Evolutionary conservation across 306 rosid genomes (phyloP).

Genomic region (Cicer arietinum): DNA sequence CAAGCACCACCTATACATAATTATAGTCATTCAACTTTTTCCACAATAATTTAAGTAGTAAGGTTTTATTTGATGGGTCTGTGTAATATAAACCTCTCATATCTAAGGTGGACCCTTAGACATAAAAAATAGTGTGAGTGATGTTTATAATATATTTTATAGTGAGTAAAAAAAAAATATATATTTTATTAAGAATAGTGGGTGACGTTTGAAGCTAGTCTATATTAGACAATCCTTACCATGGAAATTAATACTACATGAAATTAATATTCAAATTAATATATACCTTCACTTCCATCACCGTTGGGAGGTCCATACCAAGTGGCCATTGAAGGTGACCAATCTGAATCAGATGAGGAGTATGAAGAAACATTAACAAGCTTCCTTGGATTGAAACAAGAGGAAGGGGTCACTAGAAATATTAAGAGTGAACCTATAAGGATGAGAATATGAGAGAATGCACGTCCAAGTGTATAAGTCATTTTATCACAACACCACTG

Average conservation of each 20-base stretch:
- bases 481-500: constrained; percentile 30
- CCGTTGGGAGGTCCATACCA: constrained; percentile 71
- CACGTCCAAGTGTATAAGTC: constrained; percentile 36
- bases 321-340: constrained; percentile 63
- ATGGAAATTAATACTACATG: too few relatives aligned
- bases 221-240: too few relatives aligned
- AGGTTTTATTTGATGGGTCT: neutral
- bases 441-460: neutral
- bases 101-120: too few relatives aligned
- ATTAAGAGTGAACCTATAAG: constrained; percentile 29
- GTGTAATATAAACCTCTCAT: too few relatives aligned
- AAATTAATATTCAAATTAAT: neutral
- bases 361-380: constrained; percentile 46
- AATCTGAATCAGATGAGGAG: constrained; percentile 43
- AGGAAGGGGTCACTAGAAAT: constrained; percentile 49
- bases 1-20: constrained; percentile 77
- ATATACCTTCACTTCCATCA: constrained; percentile 68
- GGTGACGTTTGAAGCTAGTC: too few relatives aligned
- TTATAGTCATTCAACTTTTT: neutral
- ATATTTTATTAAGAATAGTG: too few relatives aligned
- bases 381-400: constrained; percentile 53
- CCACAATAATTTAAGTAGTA: neutral
- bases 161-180: too few relatives aligned
- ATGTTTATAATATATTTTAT: too few relatives aligned
- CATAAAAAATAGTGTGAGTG: too few relatives aligned